Conservation (phyloP, 164 flowering plant species). For the Tetracentron sinense region DNA sequence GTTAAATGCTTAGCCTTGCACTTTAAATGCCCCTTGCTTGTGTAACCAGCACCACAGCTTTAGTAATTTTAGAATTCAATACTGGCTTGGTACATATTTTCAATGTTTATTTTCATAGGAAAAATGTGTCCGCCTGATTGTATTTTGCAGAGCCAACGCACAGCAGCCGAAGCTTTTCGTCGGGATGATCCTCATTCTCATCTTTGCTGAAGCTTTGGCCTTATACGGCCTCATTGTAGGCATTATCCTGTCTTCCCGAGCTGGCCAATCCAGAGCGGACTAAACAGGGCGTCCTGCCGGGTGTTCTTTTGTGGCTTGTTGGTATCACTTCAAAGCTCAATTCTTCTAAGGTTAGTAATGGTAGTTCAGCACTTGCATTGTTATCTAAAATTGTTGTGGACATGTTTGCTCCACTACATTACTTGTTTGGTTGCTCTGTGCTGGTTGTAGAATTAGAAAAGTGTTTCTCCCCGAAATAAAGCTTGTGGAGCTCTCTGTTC, state of each 20-base stretch:
- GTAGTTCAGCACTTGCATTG: not conserved
- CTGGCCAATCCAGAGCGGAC: conserved; percentile 26
- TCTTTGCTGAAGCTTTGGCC: conserved; percentile 34
- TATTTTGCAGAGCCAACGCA: conserved; percentile 28
- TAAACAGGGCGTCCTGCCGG: not conserved
- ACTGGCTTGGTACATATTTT: not conserved
- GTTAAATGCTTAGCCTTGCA: no score
- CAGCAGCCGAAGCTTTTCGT: conserved; percentile 37
- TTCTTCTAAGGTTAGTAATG: not conserved
- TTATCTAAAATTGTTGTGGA: not conserved
- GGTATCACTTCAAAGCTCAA: not conserved
- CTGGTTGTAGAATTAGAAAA: not conserved
- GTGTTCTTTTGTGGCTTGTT: not conserved
- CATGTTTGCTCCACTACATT: not conserved
- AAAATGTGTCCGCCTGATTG: not conserved
- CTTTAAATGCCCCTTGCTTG: no score
- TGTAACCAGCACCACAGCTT: no score
- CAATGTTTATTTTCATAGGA: not conserved
- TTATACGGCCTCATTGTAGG: conserved; percentile 35
- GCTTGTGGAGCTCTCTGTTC: conserved; percentile 1
- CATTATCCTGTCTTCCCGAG: conserved; percentile 28
- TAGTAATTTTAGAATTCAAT: no score
- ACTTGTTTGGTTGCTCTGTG: not conserved
- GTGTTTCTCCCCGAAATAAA: conserved; percentile 11
- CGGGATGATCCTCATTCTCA: conserved; percentile 33